Evolutionary conservation across 2,329 filamentous ascomycete genomes (phyloP), one percentile per base, ranked within the genome.

Genomic region (Aspergillus texensis): DNA sequence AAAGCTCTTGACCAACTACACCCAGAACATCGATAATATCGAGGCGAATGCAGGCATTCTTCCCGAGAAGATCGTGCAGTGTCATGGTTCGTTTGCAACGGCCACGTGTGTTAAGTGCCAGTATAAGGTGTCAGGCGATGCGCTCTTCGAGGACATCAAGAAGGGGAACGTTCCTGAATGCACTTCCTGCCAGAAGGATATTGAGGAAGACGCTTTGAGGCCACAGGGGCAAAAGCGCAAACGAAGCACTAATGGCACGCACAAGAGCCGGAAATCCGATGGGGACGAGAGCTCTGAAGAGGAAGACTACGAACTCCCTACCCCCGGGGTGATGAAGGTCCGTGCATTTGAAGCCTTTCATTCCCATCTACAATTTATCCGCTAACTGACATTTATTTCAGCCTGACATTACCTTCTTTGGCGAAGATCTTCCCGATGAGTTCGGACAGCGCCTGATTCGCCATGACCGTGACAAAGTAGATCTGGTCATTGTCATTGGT

Each of bases 371-470:
- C 24, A 10, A 14, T 46, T 52, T 28, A 43, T 60, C 41, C 62
- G 55, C 66, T 69, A 30, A 71, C 58, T 34, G 16, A 21, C 41
- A 19, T 73, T 24, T 1, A 86, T 21, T 73, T 26, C 1, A 86
- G 84, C 95, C 95, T 10, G 94, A 98, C 80, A 98, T 99, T 74
- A 98, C 93, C 54, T 98, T 99, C 82, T 98, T 98, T 73, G 94
- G 94, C 70, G 95, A 99, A 80, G 85, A 89, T 57, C 88, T 99
- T 1, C 94, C 94, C 0, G 88, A 92, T 70, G 86, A 88, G 69
- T 99, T 99, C 78, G 91, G 91, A 62, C 83, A 87, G 57, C 90
- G 94, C 9, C 86, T 98, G 16, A 88, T 91, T n/a, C 85, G 92
- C 64, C 86, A 92, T 70, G 95, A 99, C 78, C 88, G 88, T 63